Base-by-base conservation (phyloP, 176 grass and related monocot genomes). In the Oryza officinalis region DNA sequence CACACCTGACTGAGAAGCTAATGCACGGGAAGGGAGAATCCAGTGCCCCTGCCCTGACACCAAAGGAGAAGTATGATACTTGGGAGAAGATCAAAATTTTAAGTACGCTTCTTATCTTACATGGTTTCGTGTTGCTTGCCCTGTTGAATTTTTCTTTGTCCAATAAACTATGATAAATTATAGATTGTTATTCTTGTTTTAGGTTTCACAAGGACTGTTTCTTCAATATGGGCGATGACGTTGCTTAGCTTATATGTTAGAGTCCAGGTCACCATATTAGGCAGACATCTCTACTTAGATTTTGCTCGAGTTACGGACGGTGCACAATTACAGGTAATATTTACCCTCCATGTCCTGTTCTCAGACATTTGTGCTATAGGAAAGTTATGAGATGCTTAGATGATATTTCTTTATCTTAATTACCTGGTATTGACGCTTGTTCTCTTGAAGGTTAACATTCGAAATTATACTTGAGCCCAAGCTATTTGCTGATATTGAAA, bases 181-280 rank as follows among this genome's bases (percentile, higher is more conserved):
- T 72, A 11, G 50, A n/a, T 65, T 78, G 11, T 5, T 71, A 63
- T 69, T 4, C 8, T 69, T 61, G 35, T 80, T 15, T 61, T 84
- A 99, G 97, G 93, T 91, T 99, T 99, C 80, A 96, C 93, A 28
- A 91, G 90, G 89, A 91, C 93, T 28, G 86, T 86, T 38, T 85
- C 89, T 86, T 90, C 97, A 27, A 63, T 96, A 37, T 99, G 97
- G 97, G 83, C 97, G 2, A 87, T 96, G 85, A 92, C 97, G 49
- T 68, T 99, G 89, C 88, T 99, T 80, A 94, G 93, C 88, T 90
- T 99, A 80, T 99, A 99, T 83, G 88, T 94, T 45, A 92, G 93
- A 83, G 93, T 99, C 85, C 97, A 99, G 83, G 93, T 96, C 69
- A 99, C 94, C 66, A 95, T 99, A 63, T 90, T 99, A 87, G 97